Evolutionary conservation across 495 filamentous ascomycete species (phyloP).

Genomic region (Penicilliopsis zonata): DNA sequence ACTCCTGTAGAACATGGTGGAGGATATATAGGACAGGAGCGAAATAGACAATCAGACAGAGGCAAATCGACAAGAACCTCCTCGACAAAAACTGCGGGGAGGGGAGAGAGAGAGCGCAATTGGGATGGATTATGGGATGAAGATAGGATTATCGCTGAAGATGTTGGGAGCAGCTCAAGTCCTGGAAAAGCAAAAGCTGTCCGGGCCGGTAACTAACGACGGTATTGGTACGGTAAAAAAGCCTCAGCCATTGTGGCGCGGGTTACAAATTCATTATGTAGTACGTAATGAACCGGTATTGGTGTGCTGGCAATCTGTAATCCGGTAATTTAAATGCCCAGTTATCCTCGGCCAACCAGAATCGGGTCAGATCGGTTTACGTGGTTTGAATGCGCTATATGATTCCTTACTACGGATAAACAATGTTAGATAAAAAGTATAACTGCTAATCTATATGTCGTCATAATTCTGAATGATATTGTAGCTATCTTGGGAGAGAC

Average conservation of each 20-base stretch:
- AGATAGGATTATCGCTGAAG: conserved; percentile 3
- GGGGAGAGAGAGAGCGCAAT: conserved; percentile 17
- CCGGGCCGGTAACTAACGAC: conserved; percentile 13
- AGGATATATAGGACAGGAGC: conserved; percentile 12
- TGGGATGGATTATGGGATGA: conserved; percentile 17
- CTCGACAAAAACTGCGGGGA: conserved; percentile 10
- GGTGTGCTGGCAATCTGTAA: too few species aligned
- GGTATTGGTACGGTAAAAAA: conserved; percentile 1
- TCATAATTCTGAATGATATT: too few species aligned
- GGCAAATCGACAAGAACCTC: conserved; percentile 18
- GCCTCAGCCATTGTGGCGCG: background rate
- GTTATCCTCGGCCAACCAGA: too few species aligned
- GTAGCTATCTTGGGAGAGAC: too few species aligned
- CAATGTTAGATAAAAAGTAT: too few species aligned
- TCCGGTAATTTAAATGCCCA: too few species aligned
- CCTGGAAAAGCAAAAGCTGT: conserved; percentile 12
- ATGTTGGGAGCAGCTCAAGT: conserved; percentile 13
- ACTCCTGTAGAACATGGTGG: conserved; percentile 64
- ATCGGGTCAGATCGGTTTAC: too few species aligned
- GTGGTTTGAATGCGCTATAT: too few species aligned
- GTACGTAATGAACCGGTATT: too few species aligned
- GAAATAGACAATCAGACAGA: conserved; percentile 13
- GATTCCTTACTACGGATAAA: too few species aligned
- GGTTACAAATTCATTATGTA: too few species aligned
- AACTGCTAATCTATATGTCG: too few species aligned